A percentile compares a stretch with the other conserved stretches of the same genome.
These are phyloP conservation scores for Diutina scorzettiae DNA, from an alignment of 1,139 yeast genomes.

Conservation along the genomic window DNA sequence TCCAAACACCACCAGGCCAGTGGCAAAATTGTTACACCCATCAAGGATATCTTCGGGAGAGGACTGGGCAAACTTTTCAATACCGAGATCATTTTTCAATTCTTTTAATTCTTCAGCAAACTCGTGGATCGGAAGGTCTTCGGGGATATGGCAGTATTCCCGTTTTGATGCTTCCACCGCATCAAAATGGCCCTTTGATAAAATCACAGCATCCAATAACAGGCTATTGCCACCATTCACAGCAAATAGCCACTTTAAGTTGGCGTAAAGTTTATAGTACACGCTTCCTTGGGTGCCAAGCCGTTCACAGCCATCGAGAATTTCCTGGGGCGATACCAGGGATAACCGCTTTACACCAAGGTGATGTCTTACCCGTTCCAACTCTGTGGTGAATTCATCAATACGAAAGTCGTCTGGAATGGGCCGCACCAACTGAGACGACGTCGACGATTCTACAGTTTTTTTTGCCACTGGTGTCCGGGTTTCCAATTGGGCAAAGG, in stretches of 20 bases:
- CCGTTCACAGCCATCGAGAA: constrained; percentile 11
- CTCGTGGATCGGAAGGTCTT: constrained; percentile 24
- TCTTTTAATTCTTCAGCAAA: constrained; percentile 21
- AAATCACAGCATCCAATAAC: constrained; percentile 14
- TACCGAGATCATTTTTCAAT: constrained; percentile 14
- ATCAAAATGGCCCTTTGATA: constrained; percentile 11
- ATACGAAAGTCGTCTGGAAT: constrained; percentile 26
- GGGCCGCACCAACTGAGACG: constrained; percentile 17
- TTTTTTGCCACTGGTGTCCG: background rate
- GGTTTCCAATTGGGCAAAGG: constrained; percentile 9
- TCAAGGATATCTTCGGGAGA: constrained; percentile 10
- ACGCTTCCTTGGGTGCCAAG: constrained; percentile 7
- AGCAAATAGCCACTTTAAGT: constrained; percentile 18
- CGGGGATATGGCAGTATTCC: constrained; percentile 28
- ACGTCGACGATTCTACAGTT: background rate
- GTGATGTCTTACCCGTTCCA: constrained; percentile 8
- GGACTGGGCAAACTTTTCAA: constrained; percentile 12
- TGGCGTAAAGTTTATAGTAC: constrained; percentile 17
- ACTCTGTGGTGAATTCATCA: constrained; percentile 24
- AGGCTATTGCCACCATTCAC: constrained; percentile 13
- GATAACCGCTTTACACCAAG: background rate
- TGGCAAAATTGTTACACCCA: constrained; percentile 10
- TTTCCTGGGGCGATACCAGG: constrained; percentile 7
- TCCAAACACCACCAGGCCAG: constrained; percentile 12
- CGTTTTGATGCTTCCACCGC: constrained; percentile 4